phyloP scores from a whole-genome alignment of 1,139 yeast genomes.

The Hemisphaericaspora xylofermentans region DNA sequence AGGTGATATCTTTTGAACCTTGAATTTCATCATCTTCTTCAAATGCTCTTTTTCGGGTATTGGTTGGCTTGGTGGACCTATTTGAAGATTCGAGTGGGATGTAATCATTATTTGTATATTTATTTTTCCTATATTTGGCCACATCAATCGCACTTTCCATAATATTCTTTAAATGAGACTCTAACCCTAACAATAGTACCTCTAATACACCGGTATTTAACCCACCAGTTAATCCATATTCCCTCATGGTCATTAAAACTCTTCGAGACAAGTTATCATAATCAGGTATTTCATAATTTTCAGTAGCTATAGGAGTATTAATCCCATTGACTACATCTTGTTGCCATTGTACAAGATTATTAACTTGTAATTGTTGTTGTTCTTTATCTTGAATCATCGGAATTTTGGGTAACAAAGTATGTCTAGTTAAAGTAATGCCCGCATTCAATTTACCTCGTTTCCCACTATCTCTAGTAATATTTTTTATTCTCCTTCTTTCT shows the following conservation, averaged over 20 bases:
- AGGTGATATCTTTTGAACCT: constrained; percentile 27
- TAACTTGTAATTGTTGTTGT: constrained; percentile 48
- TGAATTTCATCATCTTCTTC: constrained; percentile 17
- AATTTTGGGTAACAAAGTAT: constrained; percentile 80
- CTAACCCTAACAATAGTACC: constrained; percentile 75
- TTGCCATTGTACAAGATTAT: constrained; percentile 79
- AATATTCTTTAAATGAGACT: constrained; percentile 70
- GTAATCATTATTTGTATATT: constrained; percentile 49
- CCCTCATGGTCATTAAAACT: constrained; percentile 83
- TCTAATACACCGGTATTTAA: constrained; percentile 73
- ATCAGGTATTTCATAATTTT: constrained; percentile 82
- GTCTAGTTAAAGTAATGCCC: constrained; percentile 77
- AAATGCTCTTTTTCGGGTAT: constrained; percentile 18
- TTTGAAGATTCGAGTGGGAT: constrained; percentile 10
- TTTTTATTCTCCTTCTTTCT: constrained; percentile 82
- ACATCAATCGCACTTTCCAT: constrained; percentile 76
- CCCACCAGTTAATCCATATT: constrained; percentile 86
- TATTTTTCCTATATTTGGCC: constrained; percentile 57
- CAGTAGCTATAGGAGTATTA: constrained; percentile 78
- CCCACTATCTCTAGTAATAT: constrained; percentile 79
- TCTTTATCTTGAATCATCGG: constrained; percentile 72
- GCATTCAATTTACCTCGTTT: constrained; percentile 76
- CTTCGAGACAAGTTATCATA: constrained; percentile 64
- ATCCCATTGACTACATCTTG: constrained; percentile 92
- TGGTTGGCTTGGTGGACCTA: constrained; percentile 1